phyloP scores from a whole-genome alignment of 1,139 yeast species.

The Hansenula sp. region DNA sequence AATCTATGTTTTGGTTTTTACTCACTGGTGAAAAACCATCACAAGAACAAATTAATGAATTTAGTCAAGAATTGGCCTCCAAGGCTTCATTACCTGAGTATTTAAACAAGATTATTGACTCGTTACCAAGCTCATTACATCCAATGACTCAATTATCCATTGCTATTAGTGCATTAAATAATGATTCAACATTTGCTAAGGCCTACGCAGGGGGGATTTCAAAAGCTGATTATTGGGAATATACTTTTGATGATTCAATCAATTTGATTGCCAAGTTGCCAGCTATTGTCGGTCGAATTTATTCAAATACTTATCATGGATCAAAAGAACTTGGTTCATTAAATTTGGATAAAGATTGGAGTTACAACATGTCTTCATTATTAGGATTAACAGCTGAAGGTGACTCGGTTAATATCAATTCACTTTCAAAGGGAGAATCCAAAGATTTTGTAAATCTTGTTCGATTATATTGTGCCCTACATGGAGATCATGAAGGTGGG shows the following conservation, averaged over 20 bases:
- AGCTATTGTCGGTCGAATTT: conserved; percentile 61
- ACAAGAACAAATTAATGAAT: conserved; percentile 47
- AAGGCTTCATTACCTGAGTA: conserved; percentile 55
- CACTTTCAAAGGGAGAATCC: conserved; percentile 21
- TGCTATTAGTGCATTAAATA: conserved; percentile 57
- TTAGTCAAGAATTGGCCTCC: conserved; percentile 55
- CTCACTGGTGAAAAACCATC: conserved; percentile 62
- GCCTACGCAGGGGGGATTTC: conserved; percentile 67
- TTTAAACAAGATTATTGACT: conserved; percentile 47
- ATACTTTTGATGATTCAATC: conserved; percentile 61
- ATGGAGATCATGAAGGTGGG: conserved; percentile 46
- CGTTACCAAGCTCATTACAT: conserved; percentile 53
- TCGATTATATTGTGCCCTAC: conserved; percentile 39
- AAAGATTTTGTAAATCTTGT: conserved; percentile 37
- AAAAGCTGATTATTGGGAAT: conserved; percentile 68
- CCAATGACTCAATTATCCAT: conserved; percentile 73
- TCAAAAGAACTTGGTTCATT: conserved; percentile 25
- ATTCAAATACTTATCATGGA: conserved; percentile 55
- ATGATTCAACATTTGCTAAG: conserved; percentile 61
- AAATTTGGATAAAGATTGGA: conserved; percentile 23
- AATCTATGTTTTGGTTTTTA: conserved; percentile 60
- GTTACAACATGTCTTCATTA: conserved; percentile 25
- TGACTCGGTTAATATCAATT: conserved; percentile 22
- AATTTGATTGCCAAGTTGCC: conserved; percentile 66
- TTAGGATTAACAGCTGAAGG: conserved; percentile 21